Evolutionary conservation across 495 filamentous ascomycete species (phyloP), one percentile per base, ranked within the genome.

Genomic region (Aspergillus baeticus): DNA sequence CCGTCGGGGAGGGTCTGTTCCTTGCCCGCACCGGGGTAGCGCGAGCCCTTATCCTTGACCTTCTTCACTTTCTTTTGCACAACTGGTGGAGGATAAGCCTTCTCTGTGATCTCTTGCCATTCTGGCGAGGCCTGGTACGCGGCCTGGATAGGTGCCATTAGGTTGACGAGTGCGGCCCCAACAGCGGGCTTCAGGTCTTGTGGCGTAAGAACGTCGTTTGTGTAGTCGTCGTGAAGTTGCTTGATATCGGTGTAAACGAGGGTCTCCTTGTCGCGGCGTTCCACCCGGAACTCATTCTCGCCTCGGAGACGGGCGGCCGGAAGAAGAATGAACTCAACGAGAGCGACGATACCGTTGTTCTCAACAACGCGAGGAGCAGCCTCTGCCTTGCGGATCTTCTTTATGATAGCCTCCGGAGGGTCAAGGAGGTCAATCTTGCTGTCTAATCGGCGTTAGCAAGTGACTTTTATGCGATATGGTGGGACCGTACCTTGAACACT

Each of bases 341-440:
- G 87, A 1, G 85, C 81, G 13, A 96, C 70, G 7, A 98, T 67
- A 11, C 94, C 94, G 66, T 98, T 98, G 6, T 85, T 87, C 60
- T 96, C 90, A 15, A 90, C 75, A 29, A 88, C 80, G 58, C 82
- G 78, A 2, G 94, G 94, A 31, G 81, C 81, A 6, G 87, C 87
- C 37, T 85, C 79, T 3, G 92, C 88, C 70, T 96, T 96, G 61
- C 83, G 84, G 55, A 97, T 77, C 80, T 97, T 96, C 73, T 84
- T 87, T 49, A 74, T 69, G 3, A 96, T 83, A 4, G 73, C 66
- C 7, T 95, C 91, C 0, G 86, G 71, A 0, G 81, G 37, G 59
- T 98, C 94, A 5, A 98, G 80, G 7, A 98, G 77, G 68, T 98
- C 94, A 60, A 98, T 96, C 77, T 98, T 74, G 64, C 70, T 73